Evolutionary conservation across 805 yeast genomes (phyloP), one percentile per base, ranked within the genome.

Genomic region (Zygosaccharomyces pseudorouxii): DNA sequence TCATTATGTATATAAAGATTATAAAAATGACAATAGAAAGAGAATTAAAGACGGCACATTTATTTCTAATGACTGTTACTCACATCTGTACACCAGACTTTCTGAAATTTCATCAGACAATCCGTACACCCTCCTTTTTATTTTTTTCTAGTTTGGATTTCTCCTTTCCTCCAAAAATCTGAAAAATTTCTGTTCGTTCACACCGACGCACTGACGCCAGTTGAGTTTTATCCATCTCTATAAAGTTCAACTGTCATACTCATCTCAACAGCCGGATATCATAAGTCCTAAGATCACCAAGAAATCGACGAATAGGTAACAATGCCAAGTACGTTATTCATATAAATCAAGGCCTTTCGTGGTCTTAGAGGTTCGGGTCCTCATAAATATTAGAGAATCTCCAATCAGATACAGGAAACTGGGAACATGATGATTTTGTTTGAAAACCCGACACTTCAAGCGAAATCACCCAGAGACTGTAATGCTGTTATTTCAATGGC

Each of bases 391-490:
- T 38, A 39, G 42, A 45, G 50, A 45, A 45, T 16, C 37, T 19
- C 12, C 44, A 29, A 29, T 33, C 4, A 18, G 16, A 16, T 5
- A 9, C 37, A 41, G 8, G 44, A 22, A 43, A 31, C 38, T 45
- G 45, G 46, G 38, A 42, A 23, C 14, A 42, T 28, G 27, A 51
- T 55, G 57, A 25, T 66, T 72, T 80, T 77, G 78, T 71, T 83
- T 82, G 85, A 82, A 84, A 64, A 71, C 90, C 90, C 88, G 92
- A 84, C 92, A 84, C 92, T 84, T 83, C 85, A 80, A 84, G 56
- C 52, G 57, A 59, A 56, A 27, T 16, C 22, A 39, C 33, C 30
- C 39, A 33, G 39, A 4, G 12, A 33, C 27, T 28, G 44, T 41
- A 27, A 6, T n/a, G 19, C 27, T 9, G 31, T 31, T 33, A 8